Conservation (phyloP, 768 basidiomycete species). For the Naganishia randhawae region DNA sequence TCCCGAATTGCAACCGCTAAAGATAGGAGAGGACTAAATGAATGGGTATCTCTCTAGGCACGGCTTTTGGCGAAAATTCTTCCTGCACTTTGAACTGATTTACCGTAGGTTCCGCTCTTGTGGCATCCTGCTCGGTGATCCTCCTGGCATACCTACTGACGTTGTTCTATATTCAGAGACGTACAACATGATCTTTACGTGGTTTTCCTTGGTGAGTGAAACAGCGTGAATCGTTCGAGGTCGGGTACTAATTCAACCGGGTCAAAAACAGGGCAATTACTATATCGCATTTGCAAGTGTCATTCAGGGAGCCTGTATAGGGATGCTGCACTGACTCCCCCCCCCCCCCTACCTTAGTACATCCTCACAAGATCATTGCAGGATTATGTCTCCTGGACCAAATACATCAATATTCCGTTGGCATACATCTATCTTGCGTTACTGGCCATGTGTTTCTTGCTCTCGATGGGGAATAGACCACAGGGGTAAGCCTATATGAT, state of each 20-base stretch:
- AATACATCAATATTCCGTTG: conserved; percentile 68
- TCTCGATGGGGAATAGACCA: conserved; percentile 84
- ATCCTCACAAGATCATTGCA: conserved; percentile 74
- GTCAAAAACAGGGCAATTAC: conserved; percentile 68
- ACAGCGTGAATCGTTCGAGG: not conserved
- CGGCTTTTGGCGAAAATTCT: conserved; percentile 74
- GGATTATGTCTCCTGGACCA: conserved; percentile 53
- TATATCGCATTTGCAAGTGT: conserved; percentile 71
- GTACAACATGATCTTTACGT: conserved; percentile 87
- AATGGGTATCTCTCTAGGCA: conserved; percentile 56
- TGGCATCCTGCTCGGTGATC: not conserved
- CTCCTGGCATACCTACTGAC: not conserved
- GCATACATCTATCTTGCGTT: conserved; percentile 84
- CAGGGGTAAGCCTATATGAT: conserved; percentile 59
- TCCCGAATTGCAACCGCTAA: not conserved
- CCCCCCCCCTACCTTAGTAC: conserved; percentile 32
- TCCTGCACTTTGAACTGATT: conserved; percentile 89
- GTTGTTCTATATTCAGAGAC: conserved; percentile 52
- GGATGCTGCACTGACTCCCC: not conserved
- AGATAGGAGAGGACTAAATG: conserved; percentile 25
- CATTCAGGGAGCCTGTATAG: too few species aligned
- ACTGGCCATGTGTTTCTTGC: conserved; percentile 78
- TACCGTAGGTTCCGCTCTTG: conserved; percentile 56
- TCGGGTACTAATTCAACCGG: not conserved
- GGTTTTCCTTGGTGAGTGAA: conserved; percentile 63